A percentile compares a stretch with the other conserved stretches of the same genome.
Conservation (phyloP, 2,329 filamentous ascomycete species). For the Blumeria graminis region DNA sequence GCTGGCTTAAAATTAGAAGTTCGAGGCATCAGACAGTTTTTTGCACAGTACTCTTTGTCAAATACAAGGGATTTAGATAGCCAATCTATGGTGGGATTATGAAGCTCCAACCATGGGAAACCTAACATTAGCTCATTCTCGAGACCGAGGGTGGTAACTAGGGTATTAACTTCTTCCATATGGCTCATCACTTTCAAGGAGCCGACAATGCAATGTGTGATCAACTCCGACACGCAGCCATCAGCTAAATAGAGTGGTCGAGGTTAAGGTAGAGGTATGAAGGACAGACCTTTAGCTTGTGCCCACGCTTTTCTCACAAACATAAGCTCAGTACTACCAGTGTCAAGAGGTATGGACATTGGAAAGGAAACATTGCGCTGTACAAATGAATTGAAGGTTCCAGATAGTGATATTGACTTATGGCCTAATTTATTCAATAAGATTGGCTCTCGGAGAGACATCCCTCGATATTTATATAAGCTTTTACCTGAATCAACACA, state of each 20-base stretch:
- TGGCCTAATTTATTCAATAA: background rate
- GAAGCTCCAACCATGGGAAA: background rate
- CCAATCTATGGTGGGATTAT: too few species aligned
- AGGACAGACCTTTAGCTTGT: background rate
- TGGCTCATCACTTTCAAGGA: background rate
- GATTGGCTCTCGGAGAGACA: background rate
- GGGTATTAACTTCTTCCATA: background rate
- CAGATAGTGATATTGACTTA: background rate
- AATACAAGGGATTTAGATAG: background rate
- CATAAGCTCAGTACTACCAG: background rate
- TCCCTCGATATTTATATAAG: background rate
- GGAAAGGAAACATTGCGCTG: background rate
- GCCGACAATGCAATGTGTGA: background rate
- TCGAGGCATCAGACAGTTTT: background rate
- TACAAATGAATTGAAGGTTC: conserved; percentile 1
- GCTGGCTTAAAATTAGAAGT: background rate
- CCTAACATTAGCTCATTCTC: background rate
- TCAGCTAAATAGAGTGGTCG: background rate
- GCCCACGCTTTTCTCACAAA: conserved; percentile 1
- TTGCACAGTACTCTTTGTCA: background rate
- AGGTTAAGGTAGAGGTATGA: background rate
- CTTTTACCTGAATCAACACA: background rate
- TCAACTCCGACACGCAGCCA: background rate
- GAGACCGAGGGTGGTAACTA: background rate
- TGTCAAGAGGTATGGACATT: background rate